These are phyloP conservation scores for Auricularia cornea DNA, from an alignment of 768 basidiomycete species.

Conservation along the genomic window DNA sequence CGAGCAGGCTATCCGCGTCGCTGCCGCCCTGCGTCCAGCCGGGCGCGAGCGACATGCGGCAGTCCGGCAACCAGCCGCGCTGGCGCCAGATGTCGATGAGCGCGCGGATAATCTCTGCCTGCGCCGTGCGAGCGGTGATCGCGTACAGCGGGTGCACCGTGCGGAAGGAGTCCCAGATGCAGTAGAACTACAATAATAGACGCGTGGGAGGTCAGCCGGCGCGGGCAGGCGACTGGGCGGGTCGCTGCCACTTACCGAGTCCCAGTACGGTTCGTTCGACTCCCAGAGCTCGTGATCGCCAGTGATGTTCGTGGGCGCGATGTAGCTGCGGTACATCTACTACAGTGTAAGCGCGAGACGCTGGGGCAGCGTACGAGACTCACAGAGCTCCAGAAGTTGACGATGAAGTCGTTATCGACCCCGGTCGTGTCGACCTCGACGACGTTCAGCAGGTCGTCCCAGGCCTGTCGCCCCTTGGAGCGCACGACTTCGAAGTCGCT, in stretches of 20 bases:
- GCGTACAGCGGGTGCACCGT: slow-evolving; percentile 12
- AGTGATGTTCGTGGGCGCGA: slow-evolving; percentile 35
- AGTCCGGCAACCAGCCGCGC: slow-evolving; percentile 19
- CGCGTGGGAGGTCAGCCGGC: neutral
- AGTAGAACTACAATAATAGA: slow-evolving; percentile 13
- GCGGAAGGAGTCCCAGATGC: slow-evolving; percentile 16
- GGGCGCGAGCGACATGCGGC: slow-evolving; percentile 20
- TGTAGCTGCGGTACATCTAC: slow-evolving; percentile 43
- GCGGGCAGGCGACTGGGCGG: neutral
- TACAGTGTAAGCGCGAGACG: no score
- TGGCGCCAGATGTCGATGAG: slow-evolving; percentile 20
- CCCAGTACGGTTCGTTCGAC: slow-evolving; percentile 18
- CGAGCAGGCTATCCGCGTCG: slow-evolving; percentile 19
- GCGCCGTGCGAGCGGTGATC: slow-evolving; percentile 8
- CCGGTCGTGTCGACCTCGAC: slow-evolving; percentile 10
- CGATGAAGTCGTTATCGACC: slow-evolving; percentile 6
- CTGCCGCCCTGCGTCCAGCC: slow-evolving; percentile 21
- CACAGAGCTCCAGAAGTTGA: slow-evolving; percentile 10
- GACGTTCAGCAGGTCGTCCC: slow-evolving; percentile 6
- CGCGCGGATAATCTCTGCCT: slow-evolving; percentile 18
- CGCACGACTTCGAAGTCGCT: neutral
- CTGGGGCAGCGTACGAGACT: no score
- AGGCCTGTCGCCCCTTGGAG: neutral
- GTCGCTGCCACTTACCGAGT: slow-evolving; percentile 2
- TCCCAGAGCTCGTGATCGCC: slow-evolving; percentile 22